phyloP scores from a whole-genome alignment of 1,284 basidiomycete genomes.

The Pseudozyma flocculosa region DNA sequence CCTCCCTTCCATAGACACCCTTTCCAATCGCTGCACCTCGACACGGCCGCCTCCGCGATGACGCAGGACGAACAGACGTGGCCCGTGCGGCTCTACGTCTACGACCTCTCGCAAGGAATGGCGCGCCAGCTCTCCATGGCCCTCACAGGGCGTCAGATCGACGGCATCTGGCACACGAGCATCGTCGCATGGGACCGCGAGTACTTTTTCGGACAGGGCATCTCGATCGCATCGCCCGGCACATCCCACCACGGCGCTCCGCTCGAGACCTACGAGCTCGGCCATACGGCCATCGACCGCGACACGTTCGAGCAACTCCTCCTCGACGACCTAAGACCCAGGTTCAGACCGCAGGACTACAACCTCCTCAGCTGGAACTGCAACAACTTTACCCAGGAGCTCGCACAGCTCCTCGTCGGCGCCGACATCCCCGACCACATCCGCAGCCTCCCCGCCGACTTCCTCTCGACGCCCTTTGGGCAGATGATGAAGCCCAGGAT shows the following conservation, averaged over 20 bases:
- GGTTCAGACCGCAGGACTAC: conserved; percentile 75
- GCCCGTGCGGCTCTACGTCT: conserved; percentile 71
- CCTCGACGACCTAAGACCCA: conserved; percentile 69
- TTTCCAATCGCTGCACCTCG: too few relatives aligned
- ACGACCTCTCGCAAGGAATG: conserved; percentile 83
- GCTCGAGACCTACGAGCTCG: conserved; percentile 73
- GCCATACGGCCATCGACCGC: conserved; percentile 77
- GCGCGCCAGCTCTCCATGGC: conserved; percentile 73
- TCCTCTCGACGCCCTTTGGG: conserved; percentile 86
- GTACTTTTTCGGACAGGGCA: conserved; percentile 85
- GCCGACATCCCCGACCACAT: conserved; percentile 52
- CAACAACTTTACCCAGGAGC: conserved; percentile 73
- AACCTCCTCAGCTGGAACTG: conserved; percentile 70
- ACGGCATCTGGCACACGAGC: conserved; percentile 68
- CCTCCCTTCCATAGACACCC: too few relatives aligned
- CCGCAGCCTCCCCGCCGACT: conserved; percentile 68
- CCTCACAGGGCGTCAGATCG: conserved; percentile 68
- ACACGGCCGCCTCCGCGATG: too few relatives aligned
- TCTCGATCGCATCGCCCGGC: conserved; percentile 63
- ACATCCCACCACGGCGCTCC: conserved; percentile 69
- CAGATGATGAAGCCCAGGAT: conserved; percentile 81
- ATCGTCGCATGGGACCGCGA: conserved; percentile 83
- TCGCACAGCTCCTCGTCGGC: conserved; percentile 54
- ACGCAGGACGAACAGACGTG: conserved; percentile 7
- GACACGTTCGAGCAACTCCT: conserved; percentile 77